A percentile compares a stretch with the other conserved stretches of the same genome.
These are phyloP conservation scores for Leccinum disarticulatum DNA, from an alignment of 768 basidiomycete species.

Conservation along the genomic window DNA sequence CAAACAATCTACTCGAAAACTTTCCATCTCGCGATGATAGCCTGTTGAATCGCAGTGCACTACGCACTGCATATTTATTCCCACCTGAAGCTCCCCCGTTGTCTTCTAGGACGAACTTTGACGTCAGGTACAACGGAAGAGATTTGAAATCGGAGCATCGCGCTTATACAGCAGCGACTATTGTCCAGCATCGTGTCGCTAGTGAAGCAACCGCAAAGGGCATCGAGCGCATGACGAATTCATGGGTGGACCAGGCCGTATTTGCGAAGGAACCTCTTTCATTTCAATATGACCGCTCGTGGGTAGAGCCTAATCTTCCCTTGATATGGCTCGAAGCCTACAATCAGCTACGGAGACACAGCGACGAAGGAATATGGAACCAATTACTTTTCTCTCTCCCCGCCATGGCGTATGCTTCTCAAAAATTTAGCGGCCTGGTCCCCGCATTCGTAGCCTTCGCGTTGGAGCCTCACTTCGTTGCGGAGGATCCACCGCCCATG, in stretches of 20 bases:
- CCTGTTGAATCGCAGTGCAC: conserved; percentile 20
- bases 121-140: conserved; percentile 15
- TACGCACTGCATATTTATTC: conserved; percentile 15
- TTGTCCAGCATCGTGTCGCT: background rate
- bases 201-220: background rate
- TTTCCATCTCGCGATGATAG: conserved; percentile 9
- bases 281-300: conserved; percentile 28
- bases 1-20: background rate
- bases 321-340: conserved; percentile 31
- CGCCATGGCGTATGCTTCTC: conserved; percentile 31
- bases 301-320: conserved; percentile 25
- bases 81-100: conserved; percentile 11
- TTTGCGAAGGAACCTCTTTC: conserved; percentile 3
- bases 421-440: conserved; percentile 15
- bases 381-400: conserved; percentile 34
- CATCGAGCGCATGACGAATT: conserved; percentile 9
- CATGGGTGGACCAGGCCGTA: conserved; percentile 2
- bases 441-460: conserved; percentile 35
- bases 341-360: conserved; percentile 20
- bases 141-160: conserved; percentile 16
- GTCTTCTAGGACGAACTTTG: background rate
- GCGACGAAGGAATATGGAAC: conserved; percentile 10
- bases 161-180: conserved; percentile 17
- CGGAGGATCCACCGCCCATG: conserved; percentile 16
- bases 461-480: conserved; percentile 6